These are phyloP conservation scores for Yamadazyma laniorum DNA, from an alignment of 805 yeast species.

Conservation along the genomic window DNA sequence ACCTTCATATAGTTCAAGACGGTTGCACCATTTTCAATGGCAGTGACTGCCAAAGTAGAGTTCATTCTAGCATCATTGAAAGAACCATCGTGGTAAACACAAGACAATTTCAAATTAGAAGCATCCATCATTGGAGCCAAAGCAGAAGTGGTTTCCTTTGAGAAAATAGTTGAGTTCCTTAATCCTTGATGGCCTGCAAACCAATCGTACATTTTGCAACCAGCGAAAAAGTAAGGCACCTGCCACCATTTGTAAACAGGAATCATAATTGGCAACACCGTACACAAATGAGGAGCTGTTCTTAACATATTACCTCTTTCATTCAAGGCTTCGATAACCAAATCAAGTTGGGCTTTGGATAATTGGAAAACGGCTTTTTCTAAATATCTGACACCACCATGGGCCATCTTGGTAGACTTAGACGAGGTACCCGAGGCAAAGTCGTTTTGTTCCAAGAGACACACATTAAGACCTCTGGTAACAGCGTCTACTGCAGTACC, in stretches of 20 bases:
- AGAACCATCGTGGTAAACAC: constrained; percentile 93
- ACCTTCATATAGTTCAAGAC: constrained; percentile 86
- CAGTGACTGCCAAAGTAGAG: constrained; percentile 80
- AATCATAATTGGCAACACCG: constrained; percentile 86
- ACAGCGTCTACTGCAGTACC: constrained; percentile 92
- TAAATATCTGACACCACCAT: constrained; percentile 93
- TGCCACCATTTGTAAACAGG: constrained; percentile 98
- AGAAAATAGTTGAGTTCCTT: constrained; percentile 70
- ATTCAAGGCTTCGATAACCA: constrained; percentile 27
- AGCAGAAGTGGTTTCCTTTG: constrained; percentile 62
- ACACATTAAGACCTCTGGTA: constrained; percentile 85
- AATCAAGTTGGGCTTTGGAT: constrained; percentile 71
- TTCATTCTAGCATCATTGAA: constrained; percentile 93
- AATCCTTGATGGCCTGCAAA: constrained; percentile 89
- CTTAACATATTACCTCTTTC: constrained; percentile 67
- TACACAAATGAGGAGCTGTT: constrained; percentile 89
- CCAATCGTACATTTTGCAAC: constrained; percentile 88
- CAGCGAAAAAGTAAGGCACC: constrained; percentile 88
- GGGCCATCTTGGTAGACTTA: constrained; percentile 93
- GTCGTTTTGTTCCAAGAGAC: constrained; percentile 82
- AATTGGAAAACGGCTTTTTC: constrained; percentile 94
- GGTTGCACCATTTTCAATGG: constrained; percentile 84
- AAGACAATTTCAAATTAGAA: constrained; percentile 77
- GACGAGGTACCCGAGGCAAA: constrained; percentile 93
- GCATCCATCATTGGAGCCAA: constrained; percentile 85